phyloP scores from a whole-genome alignment of 495 filamentous ascomycete species.

The Podospora anserina region DNA sequence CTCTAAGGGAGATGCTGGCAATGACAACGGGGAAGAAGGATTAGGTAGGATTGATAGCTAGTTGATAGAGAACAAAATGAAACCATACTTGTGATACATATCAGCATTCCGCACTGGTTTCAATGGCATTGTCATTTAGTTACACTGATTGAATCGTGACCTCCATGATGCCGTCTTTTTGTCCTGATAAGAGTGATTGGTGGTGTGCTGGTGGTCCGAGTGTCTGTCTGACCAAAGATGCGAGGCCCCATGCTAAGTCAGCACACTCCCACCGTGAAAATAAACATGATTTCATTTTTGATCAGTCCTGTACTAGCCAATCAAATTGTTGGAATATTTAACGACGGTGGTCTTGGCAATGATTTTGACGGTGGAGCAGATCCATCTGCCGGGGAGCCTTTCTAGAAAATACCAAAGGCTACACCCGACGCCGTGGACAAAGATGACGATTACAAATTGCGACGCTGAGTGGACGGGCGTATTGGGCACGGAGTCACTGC shows the following conservation, averaged over 20 bases:
- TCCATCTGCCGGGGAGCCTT: no score
- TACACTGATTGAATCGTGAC: background rate
- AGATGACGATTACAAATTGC: background rate
- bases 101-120: no score
- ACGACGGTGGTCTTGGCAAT: background rate
- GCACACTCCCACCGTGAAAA: background rate
- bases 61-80: background rate
- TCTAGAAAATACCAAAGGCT: no score
- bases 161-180: no score
- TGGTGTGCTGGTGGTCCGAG: background rate
- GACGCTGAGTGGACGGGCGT: background rate
- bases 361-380: no score
- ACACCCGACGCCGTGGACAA: background rate
- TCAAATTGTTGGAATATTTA: no score
- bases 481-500: background rate
- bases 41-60: background rate
- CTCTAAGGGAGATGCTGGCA: constrained; percentile 44
- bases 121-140: no score
- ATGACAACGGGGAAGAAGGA: constrained; percentile 19
- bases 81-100: background rate
- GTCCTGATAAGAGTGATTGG: no score
- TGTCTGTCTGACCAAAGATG: no score
- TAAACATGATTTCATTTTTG: background rate
- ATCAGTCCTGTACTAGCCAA: no score
- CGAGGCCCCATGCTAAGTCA: no score